These are phyloP conservation scores for Mycosarcoma mackinlayi DNA, from an alignment of 1,284 basidiomycete genomes.

Conservation along the genomic window DNA sequence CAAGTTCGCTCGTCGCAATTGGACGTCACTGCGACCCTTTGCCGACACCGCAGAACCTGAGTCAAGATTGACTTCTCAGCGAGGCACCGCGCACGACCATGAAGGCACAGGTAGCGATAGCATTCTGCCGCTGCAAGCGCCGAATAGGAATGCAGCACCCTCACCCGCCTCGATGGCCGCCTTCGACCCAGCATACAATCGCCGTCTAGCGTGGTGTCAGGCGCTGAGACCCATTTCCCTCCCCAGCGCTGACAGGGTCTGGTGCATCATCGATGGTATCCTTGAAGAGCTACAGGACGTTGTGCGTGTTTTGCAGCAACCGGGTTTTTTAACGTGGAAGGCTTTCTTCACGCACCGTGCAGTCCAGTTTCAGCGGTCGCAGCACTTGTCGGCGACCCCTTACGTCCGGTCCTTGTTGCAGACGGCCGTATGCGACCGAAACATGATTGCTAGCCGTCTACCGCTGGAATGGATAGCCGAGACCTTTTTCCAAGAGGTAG, in stretches of 20 bases:
- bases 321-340: slow-evolving; percentile 37
- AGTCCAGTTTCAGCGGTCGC: slow-evolving; percentile 22
- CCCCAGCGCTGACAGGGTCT: slow-evolving; percentile 72
- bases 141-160: slow-evolving; percentile 48
- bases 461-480: slow-evolving; percentile 44
- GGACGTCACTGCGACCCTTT: slow-evolving; percentile 16
- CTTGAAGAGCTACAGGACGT: slow-evolving; percentile 74
- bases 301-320: slow-evolving; percentile 27
- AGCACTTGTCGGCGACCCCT: slow-evolving; percentile 23
- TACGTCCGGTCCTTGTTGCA: slow-evolving; percentile 46
- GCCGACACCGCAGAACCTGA: neutral
- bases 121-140: slow-evolving; percentile 14
- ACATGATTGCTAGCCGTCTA: slow-evolving; percentile 44
- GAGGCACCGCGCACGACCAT: no score
- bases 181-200: slow-evolving; percentile 78
- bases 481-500: slow-evolving; percentile 43
- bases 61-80: no score
- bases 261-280: slow-evolving; percentile 72
- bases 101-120: no score
- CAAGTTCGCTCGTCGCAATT: slow-evolving; percentile 37
- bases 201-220: slow-evolving; percentile 78
- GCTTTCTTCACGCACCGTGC: slow-evolving; percentile 42
- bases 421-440: slow-evolving; percentile 46
- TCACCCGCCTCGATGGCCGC: slow-evolving; percentile 73
- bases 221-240: slow-evolving; percentile 77